Conservation (phyloP, 1,284 basidiomycete species). For the Schizophyllum commune region DNA sequence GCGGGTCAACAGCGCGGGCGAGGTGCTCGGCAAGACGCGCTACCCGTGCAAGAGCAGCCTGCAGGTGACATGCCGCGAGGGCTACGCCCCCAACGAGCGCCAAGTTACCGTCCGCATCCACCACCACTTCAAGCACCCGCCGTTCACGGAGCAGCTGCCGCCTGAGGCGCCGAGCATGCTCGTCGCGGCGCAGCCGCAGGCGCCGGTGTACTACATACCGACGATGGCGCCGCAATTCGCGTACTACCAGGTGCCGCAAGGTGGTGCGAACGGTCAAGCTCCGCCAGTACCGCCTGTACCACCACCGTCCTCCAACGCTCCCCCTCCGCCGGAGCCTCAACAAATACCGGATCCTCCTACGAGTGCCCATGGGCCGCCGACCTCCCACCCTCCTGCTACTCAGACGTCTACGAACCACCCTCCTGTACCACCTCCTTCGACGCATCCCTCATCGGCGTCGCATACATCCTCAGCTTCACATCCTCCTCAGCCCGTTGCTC, state of each 20-base stretch:
- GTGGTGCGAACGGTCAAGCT: neutral
- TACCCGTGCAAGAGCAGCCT: conserved; percentile 37
- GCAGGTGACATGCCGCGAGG: conserved; percentile 32
- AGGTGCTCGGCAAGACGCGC: conserved; percentile 28
- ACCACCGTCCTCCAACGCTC: neutral
- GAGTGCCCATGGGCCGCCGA: neutral
- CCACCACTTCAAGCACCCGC: conserved; percentile 34
- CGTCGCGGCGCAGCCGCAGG: neutral
- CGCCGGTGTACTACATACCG: neutral
- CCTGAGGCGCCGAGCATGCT: conserved; percentile 12
- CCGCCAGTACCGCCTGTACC: neutral
- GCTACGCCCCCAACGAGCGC: conserved; percentile 16
- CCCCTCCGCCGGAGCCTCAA: no score
- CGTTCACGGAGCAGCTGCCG: conserved; percentile 24
- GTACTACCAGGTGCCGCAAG: neutral
- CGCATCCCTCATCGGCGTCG: no score
- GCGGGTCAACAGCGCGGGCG: conserved; percentile 27
- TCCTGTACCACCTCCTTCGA: no score
- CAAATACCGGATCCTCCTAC: neutral
- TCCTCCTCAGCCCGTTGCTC: neutral
- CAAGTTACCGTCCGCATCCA: conserved; percentile 34
- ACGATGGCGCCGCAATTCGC: neutral
- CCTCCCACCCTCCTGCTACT: neutral
- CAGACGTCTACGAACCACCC: neutral
- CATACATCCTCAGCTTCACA: no score